Base-by-base conservation (phyloP, 192 early-diverging fungal genomes). In the Jimgerdemannia lactiflua region DNA sequence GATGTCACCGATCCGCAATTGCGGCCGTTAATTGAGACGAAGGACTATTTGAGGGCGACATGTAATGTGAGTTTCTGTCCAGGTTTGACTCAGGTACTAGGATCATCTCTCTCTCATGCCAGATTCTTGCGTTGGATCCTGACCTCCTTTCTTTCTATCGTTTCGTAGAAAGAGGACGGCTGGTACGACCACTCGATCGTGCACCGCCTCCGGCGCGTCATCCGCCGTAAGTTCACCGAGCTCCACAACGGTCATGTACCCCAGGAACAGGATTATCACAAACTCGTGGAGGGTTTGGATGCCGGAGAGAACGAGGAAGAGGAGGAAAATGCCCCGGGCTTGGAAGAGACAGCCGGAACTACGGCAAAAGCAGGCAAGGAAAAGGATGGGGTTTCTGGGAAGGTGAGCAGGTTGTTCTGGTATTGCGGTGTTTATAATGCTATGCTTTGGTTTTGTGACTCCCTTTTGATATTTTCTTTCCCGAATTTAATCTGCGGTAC, bases 121-220 rank as follows among this genome's bases (percentile, higher is more conserved):
- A 29, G 29, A 29, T 29, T 29, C 29, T 29, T 29, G 29, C 29
- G 29, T 29, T 29, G 29, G 29, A 1, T 29, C 1, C 29, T 29
- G 29, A 29, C 29, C 1, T 29, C 29, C 29, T 29, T 29, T 29
- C 29, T 29, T 29, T 29, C 29, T 29, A 29, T 29, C 29, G 29
- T 29, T 29, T 29, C 29, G 42, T 54, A 74, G 72, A 74, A 74
- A 74, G 64, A 74, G 39, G 42, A 11, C 18, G 72, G 72, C 65
- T 74, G 72, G 72, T 40, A 19, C 19, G 44, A 74, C 49, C 72
- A 64, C 10, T 20, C 54, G 19, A 19, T 65, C 40, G 44, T 42
- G 65, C 59, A 67, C 39, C 59, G 65, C 4, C 3, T 74, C 20
- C 65, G 72, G 18, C 65, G 67, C n/a, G 18, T 74, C 10, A 65